Evolutionary conservation across 2,329 filamentous ascomycete genomes (phyloP), one percentile per base, ranked within the genome.

Genomic region (Aschersonia sp.): DNA sequence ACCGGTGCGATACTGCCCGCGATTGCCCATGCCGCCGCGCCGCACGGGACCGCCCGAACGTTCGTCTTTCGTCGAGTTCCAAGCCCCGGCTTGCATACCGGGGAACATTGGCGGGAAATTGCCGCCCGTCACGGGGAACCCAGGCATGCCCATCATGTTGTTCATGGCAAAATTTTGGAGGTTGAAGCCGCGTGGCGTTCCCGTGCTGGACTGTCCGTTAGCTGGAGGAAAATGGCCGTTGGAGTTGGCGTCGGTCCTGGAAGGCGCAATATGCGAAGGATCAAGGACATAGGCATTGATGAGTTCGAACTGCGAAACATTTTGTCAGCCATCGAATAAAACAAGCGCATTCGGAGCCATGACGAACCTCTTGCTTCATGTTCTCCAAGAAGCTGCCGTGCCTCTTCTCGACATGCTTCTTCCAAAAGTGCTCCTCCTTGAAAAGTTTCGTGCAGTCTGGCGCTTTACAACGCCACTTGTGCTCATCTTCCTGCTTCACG

Each of bases 391-490:
- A 98, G 47, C 97, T 90, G 0, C 77, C 63, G 63, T 98, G 92
- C 49, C 94, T 81, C 69, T 98, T 98, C 67, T 97, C 90, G 12
- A 97, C 83, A 58, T 98, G 92, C 71, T 98, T 98, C 59, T 81
- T 83, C 90, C 94, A 98, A 63, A 98, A 98, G 57, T 90, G 81
- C 42, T 94, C 85, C 50, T 92, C 92, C 65, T 97, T 97, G 75
- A 98, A 98, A 6, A 98, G 71, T 66, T 98, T 98, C 9, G 85
- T 84, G 66, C 92, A 98, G 40, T 96, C 89, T 1, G 90, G 90
- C 4, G 94, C 89, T 64, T 92, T 94, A 75, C 92, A 98, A 51
- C 94, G 81, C 73, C 83, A 98, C 63, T 97, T 97, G 58, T 90
- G 83, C 63, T 96, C 89, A 57, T 98, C 94, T 63, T 98, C 92